A percentile compares a stretch with the other conserved stretches of the same genome.
Evolutionary conservation across 192 early-diverging fungal species (phyloP).

Genomic region (Coemansia sp.): DNA sequence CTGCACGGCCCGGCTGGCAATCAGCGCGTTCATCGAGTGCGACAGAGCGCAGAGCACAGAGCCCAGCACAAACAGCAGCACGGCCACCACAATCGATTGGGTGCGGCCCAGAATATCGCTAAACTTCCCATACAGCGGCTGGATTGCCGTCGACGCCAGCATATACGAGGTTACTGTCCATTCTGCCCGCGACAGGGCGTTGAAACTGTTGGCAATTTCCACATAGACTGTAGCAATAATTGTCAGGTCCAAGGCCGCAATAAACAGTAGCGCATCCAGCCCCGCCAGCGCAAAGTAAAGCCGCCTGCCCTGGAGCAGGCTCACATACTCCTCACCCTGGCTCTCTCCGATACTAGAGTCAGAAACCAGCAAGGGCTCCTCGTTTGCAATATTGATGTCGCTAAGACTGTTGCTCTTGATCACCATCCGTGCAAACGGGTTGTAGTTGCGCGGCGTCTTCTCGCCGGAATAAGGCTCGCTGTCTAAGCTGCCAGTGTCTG

Average conservation of each 20-base stretch:
- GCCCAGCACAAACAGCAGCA: slow-evolving; percentile 73
- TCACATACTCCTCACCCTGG: background rate
- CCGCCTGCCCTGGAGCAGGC: slow-evolving; percentile 5
- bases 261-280: slow-evolving; percentile 62
- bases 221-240: slow-evolving; percentile 78
- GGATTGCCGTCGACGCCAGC: slow-evolving; percentile 56
- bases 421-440: slow-evolving; percentile 6
- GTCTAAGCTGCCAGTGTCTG: slow-evolving; percentile 1
- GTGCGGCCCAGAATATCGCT: slow-evolving; percentile 91
- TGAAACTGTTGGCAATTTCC: slow-evolving; percentile 70
- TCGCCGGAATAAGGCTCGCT: background rate
- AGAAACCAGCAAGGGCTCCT: background rate
- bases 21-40: slow-evolving; percentile 57
- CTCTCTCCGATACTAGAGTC: background rate
- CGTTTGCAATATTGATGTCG: background rate
- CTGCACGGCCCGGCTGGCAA: slow-evolving; percentile 70
- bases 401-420: slow-evolving; percentile 4
- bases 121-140: slow-evolving; percentile 71
- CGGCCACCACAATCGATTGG: slow-evolving; percentile 65
- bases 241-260: slow-evolving; percentile 79
- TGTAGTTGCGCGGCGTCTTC: slow-evolving; percentile 5
- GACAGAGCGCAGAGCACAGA: slow-evolving; percentile 80
- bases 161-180: slow-evolving; percentile 83
- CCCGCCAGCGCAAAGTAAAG: slow-evolving; percentile 45
- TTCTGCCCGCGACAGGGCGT: slow-evolving; percentile 59